Evolutionary conservation across 2,329 filamentous ascomycete genomes (phyloP).

Genomic region (Plenodomus lindquistii): DNA sequence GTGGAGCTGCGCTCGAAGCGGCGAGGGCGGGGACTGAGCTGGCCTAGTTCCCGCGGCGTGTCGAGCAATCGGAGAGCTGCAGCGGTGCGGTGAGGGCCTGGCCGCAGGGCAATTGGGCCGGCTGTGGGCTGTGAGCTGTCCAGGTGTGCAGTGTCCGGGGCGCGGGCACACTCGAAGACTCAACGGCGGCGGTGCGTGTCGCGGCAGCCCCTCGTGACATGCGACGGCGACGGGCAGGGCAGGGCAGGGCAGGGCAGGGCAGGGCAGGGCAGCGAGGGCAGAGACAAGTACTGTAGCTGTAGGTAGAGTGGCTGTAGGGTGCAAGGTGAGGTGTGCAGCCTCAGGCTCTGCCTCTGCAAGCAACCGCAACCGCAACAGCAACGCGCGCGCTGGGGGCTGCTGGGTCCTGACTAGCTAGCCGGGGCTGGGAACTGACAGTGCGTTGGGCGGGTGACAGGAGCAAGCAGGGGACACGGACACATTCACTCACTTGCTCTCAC

Average conservation of each 20-base stretch:
- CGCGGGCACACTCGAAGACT: conserved; percentile 3
- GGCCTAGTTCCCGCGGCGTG: neutral
- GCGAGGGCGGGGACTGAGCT: conserved; percentile 16
- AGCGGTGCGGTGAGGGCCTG: conserved; percentile 9
- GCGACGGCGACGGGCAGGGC: neutral
- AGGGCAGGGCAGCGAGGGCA: too few species aligned
- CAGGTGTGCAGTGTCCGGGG: neutral
- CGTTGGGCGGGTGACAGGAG: neutral
- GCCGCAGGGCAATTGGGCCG: conserved; percentile 5
- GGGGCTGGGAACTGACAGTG: neutral
- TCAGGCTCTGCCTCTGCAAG: neutral
- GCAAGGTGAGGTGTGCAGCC: neutral
- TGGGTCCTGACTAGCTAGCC: neutral
- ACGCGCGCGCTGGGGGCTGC: too few species aligned
- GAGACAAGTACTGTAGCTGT: too few species aligned
- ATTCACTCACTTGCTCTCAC: neutral
- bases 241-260: too few species aligned
- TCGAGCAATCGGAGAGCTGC: conserved; percentile 5
- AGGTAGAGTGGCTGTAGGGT: conserved; percentile 1
- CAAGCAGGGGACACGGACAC: too few species aligned
- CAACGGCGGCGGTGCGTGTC: neutral
- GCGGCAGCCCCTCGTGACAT: too few species aligned
- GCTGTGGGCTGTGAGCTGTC: neutral
- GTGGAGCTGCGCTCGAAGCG: conserved; percentile 23
- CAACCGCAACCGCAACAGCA: too few species aligned